These are phyloP conservation scores for Yamadazyma epiphylla DNA, from an alignment of 1,139 yeast species.

Conservation along the genomic window DNA sequence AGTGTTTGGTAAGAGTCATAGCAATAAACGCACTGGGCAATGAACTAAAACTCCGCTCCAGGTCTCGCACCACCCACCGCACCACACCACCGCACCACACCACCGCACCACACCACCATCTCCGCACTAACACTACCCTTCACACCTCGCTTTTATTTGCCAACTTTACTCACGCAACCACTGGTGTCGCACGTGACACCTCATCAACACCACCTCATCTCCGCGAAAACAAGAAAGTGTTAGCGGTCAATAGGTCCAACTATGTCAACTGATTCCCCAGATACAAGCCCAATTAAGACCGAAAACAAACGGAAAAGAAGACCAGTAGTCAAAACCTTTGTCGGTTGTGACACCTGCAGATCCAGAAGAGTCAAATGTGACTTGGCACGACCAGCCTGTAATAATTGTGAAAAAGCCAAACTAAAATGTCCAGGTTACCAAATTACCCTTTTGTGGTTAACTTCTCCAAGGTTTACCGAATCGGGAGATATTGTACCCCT, in stretches of 20 bases:
- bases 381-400: conserved; percentile 39
- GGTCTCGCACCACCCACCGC: too few relatives aligned
- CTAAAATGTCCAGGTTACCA: conserved; percentile 78
- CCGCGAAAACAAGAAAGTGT: too few relatives aligned
- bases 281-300: too few relatives aligned
- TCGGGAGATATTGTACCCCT: conserved; percentile 13
- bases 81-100: conserved; percentile 1
- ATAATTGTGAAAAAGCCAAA: conserved; percentile 42
- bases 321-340: conserved; percentile 37
- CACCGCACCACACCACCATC: too few relatives aligned
- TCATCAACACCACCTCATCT: too few relatives aligned
- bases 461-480: conserved; percentile 44
- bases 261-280: too few relatives aligned
- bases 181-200: too few relatives aligned
- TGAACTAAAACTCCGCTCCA: neutral
- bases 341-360: conserved; percentile 53
- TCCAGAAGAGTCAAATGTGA: conserved; percentile 49
- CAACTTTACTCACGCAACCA: too few relatives aligned
- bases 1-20: conserved; percentile 36
- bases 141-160: too few relatives aligned
- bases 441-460: conserved; percentile 76
- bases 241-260: too few relatives aligned
- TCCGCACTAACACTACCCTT: too few relatives aligned
- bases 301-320: conserved; percentile 8
- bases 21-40: conserved; percentile 1